Evolutionary conservation across 1,139 yeast species (phyloP).

Genomic region (Kazachstania sp.): DNA sequence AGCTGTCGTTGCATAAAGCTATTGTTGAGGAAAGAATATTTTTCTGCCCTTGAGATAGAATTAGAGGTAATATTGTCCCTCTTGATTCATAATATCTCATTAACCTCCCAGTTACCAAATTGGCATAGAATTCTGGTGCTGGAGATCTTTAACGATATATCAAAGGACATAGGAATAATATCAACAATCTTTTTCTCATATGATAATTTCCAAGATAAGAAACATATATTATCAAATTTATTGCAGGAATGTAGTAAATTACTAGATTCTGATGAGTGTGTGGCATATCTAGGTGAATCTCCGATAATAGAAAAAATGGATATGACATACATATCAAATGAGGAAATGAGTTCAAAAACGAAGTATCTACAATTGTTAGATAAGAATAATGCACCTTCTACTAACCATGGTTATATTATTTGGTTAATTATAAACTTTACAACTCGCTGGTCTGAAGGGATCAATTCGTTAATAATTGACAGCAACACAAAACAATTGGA

Average conservation of each 20-base stretch:
- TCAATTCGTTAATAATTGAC: constrained; percentile 45
- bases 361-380: constrained; percentile 69
- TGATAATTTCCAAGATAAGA: constrained; percentile 50
- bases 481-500: constrained; percentile 25
- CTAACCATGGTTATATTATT: constrained; percentile 56
- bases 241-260: constrained; percentile 39
- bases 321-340: constrained; percentile 25
- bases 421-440: constrained; percentile 51
- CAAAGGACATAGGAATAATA: constrained; percentile 47
- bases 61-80: constrained; percentile 71
- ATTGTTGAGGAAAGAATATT: constrained; percentile 47
- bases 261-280: constrained; percentile 31
- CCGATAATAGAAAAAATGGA: constrained; percentile 26
- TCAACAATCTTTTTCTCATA: constrained; percentile 50
- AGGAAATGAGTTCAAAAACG: constrained; percentile 40
- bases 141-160: constrained; percentile 59
- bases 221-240: constrained; percentile 54
- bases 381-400: constrained; percentile 57
- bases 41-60: constrained; percentile 59
- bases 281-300: constrained; percentile 33
- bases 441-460: constrained; percentile 56
- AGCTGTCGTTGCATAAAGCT: constrained; percentile 62
- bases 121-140: constrained; percentile 73
- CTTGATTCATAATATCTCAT: constrained; percentile 55
- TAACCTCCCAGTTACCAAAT: constrained; percentile 40